Evolutionary conservation across 371 early-diverging fungal genomes (phyloP).

Genomic region (Haplosporangium sp.): DNA sequence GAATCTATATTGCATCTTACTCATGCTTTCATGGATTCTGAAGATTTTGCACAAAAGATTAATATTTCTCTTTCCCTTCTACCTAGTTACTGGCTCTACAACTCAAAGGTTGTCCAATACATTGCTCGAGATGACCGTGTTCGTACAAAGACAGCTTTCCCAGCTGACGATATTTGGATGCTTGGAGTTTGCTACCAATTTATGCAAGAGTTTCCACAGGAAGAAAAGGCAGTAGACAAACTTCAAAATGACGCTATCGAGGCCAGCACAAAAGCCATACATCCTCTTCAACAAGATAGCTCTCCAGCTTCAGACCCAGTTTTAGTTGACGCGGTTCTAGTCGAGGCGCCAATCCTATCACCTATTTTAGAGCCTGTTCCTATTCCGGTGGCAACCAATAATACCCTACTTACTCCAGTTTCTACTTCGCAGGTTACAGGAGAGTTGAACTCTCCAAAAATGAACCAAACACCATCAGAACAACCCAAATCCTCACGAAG

Average conservation of each 20-base stretch:
- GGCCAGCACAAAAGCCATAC: neutral
- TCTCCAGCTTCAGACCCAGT: neutral
- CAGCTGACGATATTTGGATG: conserved; percentile 42
- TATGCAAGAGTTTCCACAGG: neutral
- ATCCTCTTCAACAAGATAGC: neutral
- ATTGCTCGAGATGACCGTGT: conserved; percentile 41
- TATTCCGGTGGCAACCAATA: neutral
- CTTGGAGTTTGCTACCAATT: conserved; percentile 27
- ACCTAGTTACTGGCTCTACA: conserved; percentile 50
- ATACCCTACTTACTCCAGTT: neutral
- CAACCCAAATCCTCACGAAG: neutral
- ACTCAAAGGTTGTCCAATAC: conserved; percentile 45
- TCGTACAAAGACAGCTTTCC: conserved; percentile 37
- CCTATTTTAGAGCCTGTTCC: neutral
- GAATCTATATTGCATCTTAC: neutral
- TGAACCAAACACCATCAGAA: neutral
- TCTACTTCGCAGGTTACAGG: neutral
- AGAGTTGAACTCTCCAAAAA: neutral
- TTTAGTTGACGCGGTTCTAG: neutral
- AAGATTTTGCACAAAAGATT: neutral
- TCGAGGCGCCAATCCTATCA: neutral
- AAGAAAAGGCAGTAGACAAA: neutral
- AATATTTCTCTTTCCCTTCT: neutral
- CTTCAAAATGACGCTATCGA: neutral
- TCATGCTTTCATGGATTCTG: neutral